Evolutionary conservation across 805 yeast species (phyloP), one percentile per base, ranked within the genome.

Genomic region (Zygotorulaspora florentina): DNA sequence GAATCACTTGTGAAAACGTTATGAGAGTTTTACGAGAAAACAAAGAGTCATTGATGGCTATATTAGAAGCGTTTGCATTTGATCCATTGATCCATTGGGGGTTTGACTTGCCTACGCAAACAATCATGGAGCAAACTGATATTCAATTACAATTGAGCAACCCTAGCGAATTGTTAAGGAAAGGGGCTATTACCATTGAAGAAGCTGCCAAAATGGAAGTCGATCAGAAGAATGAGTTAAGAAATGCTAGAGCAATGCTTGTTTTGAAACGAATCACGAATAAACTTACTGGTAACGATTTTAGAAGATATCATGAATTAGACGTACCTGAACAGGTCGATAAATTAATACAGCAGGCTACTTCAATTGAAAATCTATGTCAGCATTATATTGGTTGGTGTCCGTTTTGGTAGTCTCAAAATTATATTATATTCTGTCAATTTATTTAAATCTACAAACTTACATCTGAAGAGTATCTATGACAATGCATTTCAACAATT

Each of bases 51-150:
- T 75, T 93, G 62, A 87, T 95, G 95, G 99, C 99, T 0, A 90
- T 93, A 46, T 76, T 93, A 61, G 99, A 95, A 66, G 98, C 99
- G 0, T 93, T 93, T 72, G 98, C 97, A 0, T 89, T 90, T 61
- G 99, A 93, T 75, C 99, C 99, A 2, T 79, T 93, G 68, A 93
- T 93, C 58, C 90, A 90, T 61, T 93, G 99, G 99, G 98, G 99
- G 1, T 91, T 93, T 61, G 97, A 91, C 61, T 75, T 90, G 64
- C 96, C 97, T 2, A 76, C 89, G 1, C 81, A 81, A 52, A 83
- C 87, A 11, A 80, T 85, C 27, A 81, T 84, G 5, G 87, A 82
- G 52, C 81, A 83, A 12, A 81, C 88, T 1, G 88, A 87, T 12
- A 80, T 82, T 51, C 77, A 77, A 48, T 74, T 85, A 16, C 85